phyloP scores from a whole-genome alignment of 1,284 basidiomycete species.

The Moesziomyces sp. region DNA sequence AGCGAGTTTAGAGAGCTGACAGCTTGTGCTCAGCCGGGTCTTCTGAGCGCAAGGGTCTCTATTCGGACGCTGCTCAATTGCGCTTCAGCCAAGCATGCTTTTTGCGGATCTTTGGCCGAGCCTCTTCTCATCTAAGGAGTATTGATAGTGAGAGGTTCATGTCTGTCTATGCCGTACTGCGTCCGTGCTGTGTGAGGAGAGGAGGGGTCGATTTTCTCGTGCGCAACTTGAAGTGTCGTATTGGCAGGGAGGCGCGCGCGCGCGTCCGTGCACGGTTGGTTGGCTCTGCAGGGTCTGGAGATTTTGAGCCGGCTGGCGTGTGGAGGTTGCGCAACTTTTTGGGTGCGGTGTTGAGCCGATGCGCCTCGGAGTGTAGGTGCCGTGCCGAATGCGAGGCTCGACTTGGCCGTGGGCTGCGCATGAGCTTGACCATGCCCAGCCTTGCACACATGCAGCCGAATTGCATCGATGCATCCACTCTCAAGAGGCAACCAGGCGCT shows the following conservation, averaged over 20 bases:
- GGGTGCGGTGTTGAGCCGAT: constrained; percentile 5
- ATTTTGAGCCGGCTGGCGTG: neutral
- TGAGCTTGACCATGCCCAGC: no score
- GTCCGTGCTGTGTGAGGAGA: neutral
- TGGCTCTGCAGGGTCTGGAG: constrained; percentile 1
- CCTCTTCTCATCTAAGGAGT: no score
- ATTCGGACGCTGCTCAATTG: neutral
- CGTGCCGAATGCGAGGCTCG: constrained; percentile 5
- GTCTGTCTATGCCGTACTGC: no score
- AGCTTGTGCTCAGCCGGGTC: no score
- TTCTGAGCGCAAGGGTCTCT: neutral
- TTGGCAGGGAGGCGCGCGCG: no score
- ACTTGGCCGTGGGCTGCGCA: no score
- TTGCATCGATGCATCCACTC: no score
- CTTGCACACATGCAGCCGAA: no score
- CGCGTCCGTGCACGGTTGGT: constrained; percentile 8
- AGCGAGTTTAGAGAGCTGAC: neutral
- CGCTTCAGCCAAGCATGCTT: neutral
- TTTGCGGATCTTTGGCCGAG: no score
- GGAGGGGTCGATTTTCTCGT: constrained; percentile 7
- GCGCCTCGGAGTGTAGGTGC: constrained; percentile 1
- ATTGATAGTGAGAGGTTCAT: no score
- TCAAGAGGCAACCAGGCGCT: no score
- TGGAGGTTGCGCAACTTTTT: constrained; percentile 9
- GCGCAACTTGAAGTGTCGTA: constrained; percentile 16